Percentiles rank a stretch among this genome's conserved stretches.
These are phyloP conservation scores for Smithsoniella earleae DNA, from an alignment of 163 green algal species.

Conservation along the genomic window DNA sequence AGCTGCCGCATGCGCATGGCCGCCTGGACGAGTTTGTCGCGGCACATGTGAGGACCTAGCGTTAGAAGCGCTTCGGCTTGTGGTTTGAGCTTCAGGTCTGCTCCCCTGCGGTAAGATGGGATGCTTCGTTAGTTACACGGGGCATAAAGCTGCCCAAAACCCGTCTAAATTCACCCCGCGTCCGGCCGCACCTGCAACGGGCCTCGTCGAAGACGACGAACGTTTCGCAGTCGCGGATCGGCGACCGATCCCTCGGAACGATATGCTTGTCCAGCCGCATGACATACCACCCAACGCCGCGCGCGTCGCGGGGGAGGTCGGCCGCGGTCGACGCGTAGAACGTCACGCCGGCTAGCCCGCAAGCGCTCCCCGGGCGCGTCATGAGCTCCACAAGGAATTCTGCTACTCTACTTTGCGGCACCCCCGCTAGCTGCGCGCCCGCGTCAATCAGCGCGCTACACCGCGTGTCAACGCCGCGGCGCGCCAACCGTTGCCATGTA, in stretches of 20 bases:
- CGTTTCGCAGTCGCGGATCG: background rate
- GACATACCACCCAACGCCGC: no score
- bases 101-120: conserved; percentile 33
- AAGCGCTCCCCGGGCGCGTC: no score
- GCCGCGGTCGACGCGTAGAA: no score
- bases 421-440: no score
- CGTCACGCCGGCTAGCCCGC: no score
- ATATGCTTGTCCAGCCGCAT: no score
- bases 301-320: no score
- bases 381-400: no score
- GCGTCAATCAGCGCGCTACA: background rate
- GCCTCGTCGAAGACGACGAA: conserved; percentile 15
- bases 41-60: conserved; percentile 40
- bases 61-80: conserved; percentile 48
- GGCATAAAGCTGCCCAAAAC: background rate
- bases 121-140: no score
- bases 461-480: background rate
- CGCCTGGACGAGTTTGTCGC: conserved; percentile 40
- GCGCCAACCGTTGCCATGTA: background rate
- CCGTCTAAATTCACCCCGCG: background rate
- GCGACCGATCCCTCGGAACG: background rate
- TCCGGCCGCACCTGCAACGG: background rate
- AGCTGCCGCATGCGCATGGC: background rate
- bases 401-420: no score
- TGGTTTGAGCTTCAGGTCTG: conserved; percentile 39